phyloP scores from a whole-genome alignment of 2,329 filamentous ascomycete genomes.

The Fusarium foetens region DNA sequence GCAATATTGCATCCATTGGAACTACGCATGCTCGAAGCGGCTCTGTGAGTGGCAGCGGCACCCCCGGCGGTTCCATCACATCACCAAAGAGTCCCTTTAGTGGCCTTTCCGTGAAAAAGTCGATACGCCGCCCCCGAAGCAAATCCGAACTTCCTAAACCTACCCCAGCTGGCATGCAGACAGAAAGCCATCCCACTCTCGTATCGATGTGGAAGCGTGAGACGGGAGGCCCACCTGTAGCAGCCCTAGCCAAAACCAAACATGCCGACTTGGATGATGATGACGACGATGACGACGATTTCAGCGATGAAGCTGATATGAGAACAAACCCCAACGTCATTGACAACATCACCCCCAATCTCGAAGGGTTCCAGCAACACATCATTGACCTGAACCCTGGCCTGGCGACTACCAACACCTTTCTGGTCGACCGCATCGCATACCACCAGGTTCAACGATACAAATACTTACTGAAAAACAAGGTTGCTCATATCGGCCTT shows the following conservation, averaged over 20 bases:
- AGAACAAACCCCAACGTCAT: conserved; percentile 71
- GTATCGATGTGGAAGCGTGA: conserved; percentile 61
- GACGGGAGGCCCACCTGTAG: conserved; percentile 64
- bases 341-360: conserved; percentile 75
- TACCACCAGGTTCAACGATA: conserved; percentile 83
- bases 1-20: conserved; percentile 65
- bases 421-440: conserved; percentile 82
- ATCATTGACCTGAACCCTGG: conserved; percentile 79
- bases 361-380: conserved; percentile 80
- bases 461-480: conserved; percentile 76
- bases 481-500: conserved; percentile 74
- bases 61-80: conserved; percentile 60
- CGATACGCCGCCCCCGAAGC: conserved; percentile 65
- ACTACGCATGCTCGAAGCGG: conserved; percentile 67
- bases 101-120: conserved; percentile 57
- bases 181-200: conserved; percentile 57
- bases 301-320: conserved; percentile 67
- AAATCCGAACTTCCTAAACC: conserved; percentile 63
- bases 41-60: conserved; percentile 68
- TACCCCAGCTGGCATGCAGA: conserved; percentile 43
- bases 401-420: conserved; percentile 64
- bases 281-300: conserved; percentile 66
- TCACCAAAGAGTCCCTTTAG: conserved; percentile 64
- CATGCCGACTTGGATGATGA: conserved; percentile 54
- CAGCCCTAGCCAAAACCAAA: conserved; percentile 54